A percentile compares a stretch with the other conserved stretches of the same genome.
Evolutionary conservation across 2,329 filamentous ascomycete species (phyloP).

Genomic region (Pyrenochaeta sp.): DNA sequence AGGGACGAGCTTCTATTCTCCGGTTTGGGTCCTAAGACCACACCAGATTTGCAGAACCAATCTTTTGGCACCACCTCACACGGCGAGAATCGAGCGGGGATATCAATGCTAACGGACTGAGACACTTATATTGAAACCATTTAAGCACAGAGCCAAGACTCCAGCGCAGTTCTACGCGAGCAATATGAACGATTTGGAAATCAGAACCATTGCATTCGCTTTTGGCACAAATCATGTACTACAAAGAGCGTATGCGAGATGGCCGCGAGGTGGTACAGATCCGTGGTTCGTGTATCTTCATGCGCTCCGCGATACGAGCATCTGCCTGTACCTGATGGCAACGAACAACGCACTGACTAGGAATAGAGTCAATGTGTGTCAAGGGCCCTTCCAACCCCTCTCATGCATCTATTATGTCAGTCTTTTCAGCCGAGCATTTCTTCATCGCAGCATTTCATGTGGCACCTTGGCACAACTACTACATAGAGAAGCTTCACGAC

Average conservation of each 20-base stretch:
- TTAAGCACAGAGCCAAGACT: background rate
- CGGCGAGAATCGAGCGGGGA: background rate
- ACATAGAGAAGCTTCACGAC: background rate
- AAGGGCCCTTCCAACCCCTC: slow-evolving; percentile 5
- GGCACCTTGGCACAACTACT: background rate
- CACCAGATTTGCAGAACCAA: background rate
- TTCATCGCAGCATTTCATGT: slow-evolving; percentile 21
- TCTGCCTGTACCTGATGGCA: background rate
- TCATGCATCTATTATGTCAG: background rate
- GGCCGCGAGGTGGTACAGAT: background rate
- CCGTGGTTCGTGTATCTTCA: slow-evolving; percentile 10
- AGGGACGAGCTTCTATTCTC: slow-evolving; percentile 8
- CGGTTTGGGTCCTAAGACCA: background rate
- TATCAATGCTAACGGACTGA: background rate
- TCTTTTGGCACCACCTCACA: background rate
- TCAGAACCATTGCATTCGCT: background rate
- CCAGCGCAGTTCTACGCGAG: background rate
- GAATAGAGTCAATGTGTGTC: background rate
- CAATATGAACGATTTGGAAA: slow-evolving; percentile 5
- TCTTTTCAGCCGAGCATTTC: slow-evolving; percentile 17
- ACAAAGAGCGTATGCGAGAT: background rate
- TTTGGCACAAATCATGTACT: slow-evolving; percentile 2
- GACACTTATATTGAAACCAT: background rate
- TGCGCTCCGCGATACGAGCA: slow-evolving; percentile 18
- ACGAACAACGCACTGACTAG: background rate